Base-by-base conservation (phyloP, 106 monocot genomes). In the Apostasia ramifera region DNA sequence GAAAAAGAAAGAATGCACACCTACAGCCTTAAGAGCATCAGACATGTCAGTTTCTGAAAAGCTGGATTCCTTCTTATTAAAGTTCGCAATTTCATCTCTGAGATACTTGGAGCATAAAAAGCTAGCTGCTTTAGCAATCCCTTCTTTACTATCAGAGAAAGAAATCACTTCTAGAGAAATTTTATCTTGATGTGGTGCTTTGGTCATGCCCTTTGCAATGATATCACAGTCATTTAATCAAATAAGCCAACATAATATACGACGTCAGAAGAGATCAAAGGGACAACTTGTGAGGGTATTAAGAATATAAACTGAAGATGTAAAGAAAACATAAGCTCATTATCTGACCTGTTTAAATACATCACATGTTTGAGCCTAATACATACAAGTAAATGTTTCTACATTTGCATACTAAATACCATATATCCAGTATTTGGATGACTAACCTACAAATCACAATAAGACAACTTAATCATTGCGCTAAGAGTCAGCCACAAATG, bases 61-160 rank as follows among this genome's bases (percentile, higher is more conserved):
- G 37, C 14, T 46, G 48, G 69, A 73, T 38, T 78, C 76, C 58
- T 8, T 54, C 54, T 44, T 63, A 15, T 73, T 70, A 40, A 55
- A 58, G 40, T 37, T 37, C 46, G 72, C 41, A 66, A 53, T 37
- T 67, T 72, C 79, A 61, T 42, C 46, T 65, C 74, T 84, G 61
- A 79, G 56, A 71, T 71, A 81, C 46, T 82, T 84, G 58, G 84
- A 82, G 46, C 66, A 92, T 47, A 92, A 62, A 48, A 88, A 89
- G 47, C 71, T 89, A 54, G 91, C 86, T 59, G 92, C 91, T 88
- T 84, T 89, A 53, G 82, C 91, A 71, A 78, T 47, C 1, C 74
- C 88, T 78, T 84, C 86, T 71, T 89, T 95, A 57, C 86, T 80
- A 81, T 91, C 88, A 70, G 84, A 78, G 41, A 78, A 68, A 56